Base-by-base conservation (phyloP, 805 yeast genomes). In the Danielia oregonensis region DNA sequence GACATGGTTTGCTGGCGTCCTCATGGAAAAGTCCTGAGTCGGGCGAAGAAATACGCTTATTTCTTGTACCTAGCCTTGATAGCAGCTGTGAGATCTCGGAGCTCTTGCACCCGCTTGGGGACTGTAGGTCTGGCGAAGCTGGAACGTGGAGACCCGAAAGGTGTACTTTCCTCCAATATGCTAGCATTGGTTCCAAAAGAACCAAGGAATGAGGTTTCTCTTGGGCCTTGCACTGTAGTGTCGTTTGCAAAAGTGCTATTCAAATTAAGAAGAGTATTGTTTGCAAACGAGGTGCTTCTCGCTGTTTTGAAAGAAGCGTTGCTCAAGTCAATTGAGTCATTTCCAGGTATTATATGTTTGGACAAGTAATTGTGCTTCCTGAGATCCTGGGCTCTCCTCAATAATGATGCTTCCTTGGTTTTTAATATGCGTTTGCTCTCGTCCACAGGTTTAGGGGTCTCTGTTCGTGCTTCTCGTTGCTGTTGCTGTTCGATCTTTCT, bases 101-200 rank as follows among this genome's bases (percentile, higher is more conserved):
- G 39, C 27, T 51, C 60, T 36, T 48, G 56, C 3, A 56, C 34
- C 36, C 48, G 51, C 22, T 40, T 44, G 15, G 59, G 56, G 5
- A 51, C n/a, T 13, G 30, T 24, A 10, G 22, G 30, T 15, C 22
- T 17, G 18, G 24, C 28, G 24, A 29, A 29, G 21, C 35, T 33
- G 16, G 50, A 42, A 4, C 48, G 47, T 9, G 46, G 66, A 2
- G 68, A 55, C 7, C 46, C 52, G 24, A 46, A 46, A 4, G 69
- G 70, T 0, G 68, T 60, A 35, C 69, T 63, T 34, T 61, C 68
- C 35, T 59, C 68, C 1, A 62, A 40, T 2, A 64, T 55, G 4
- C 68, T 41, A 17, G 37, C 69, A 27, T 51, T 53, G 22, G n/a
- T n/a, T 5, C 64, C 68, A 42, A 61, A 55, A 7, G 62, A 62